A percentile compares a stretch with the other conserved stretches of the same genome.
Evolutionary conservation across 1,139 yeast species (phyloP).

Genomic region (Zygotorulaspora mrakii): DNA sequence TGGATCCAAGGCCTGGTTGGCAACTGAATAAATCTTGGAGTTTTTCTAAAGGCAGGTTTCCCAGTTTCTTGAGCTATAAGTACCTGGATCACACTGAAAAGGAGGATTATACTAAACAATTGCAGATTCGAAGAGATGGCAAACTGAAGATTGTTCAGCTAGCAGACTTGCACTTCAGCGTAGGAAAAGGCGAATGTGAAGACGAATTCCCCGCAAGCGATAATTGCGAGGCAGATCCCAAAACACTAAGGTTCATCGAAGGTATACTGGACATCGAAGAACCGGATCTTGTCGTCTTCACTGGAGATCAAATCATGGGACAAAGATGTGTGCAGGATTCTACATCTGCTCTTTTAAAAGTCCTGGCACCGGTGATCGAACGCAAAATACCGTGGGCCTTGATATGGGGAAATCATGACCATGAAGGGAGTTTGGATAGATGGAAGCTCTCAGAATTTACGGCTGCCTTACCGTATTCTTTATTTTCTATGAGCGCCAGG

Average conservation of each 20-base stretch:
- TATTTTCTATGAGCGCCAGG: slow-evolving; percentile 59
- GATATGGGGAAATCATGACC: slow-evolving; percentile 67
- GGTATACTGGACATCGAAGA: slow-evolving; percentile 62
- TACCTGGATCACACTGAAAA: slow-evolving; percentile 4
- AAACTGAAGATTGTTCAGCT: slow-evolving; percentile 75
- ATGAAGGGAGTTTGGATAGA: slow-evolving; percentile 69
- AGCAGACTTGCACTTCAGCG: slow-evolving; percentile 81
- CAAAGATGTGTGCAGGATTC: slow-evolving; percentile 67
- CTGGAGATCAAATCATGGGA: slow-evolving; percentile 78
- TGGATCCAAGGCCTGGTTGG: slow-evolving; percentile 80
- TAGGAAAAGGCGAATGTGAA: slow-evolving; percentile 70
- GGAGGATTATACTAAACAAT: slow-evolving; percentile 2
- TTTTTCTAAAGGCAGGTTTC: slow-evolving; percentile 25
- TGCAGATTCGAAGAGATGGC: slow-evolving; percentile 39
- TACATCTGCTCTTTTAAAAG: slow-evolving; percentile 72
- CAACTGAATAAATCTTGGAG: slow-evolving; percentile 35
- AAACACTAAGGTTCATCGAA: slow-evolving; percentile 60
- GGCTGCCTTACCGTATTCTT: slow-evolving; percentile 59
- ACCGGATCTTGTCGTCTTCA: slow-evolving; percentile 76
- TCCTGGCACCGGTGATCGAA: slow-evolving; percentile 63
- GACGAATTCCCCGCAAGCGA: slow-evolving; percentile 58
- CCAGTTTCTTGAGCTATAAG: slow-evolving; percentile 10
- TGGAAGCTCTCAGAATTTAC: slow-evolving; percentile 56
- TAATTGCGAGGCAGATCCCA: slow-evolving; percentile 69
- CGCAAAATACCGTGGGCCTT: slow-evolving; percentile 76